phyloP scores from a whole-genome alignment of 164 flowering plant species.

The Pachysandra terminalis region DNA sequence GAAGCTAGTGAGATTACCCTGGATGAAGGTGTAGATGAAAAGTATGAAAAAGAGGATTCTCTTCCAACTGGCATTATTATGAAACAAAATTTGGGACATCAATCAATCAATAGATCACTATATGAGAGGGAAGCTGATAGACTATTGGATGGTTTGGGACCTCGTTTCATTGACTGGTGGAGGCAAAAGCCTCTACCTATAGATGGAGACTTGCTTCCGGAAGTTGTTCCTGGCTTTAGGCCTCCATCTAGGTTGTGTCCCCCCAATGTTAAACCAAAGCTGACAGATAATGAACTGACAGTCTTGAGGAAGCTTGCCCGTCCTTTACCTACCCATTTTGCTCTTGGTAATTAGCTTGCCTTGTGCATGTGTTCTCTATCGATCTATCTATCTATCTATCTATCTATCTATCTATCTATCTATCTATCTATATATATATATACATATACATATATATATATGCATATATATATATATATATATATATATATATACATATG shows the following conservation, averaged over 20 bases:
- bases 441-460: too few relatives aligned
- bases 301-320: conserved; percentile 81
- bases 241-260: conserved; percentile 73
- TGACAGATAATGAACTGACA: conserved; percentile 72
- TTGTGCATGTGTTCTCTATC: neutral
- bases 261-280: conserved; percentile 43
- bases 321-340: conserved; percentile 87
- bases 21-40: conserved; percentile 10
- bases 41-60: conserved; percentile 17
- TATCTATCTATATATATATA: too few relatives aligned
- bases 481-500: too few relatives aligned
- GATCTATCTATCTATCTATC: too few relatives aligned
- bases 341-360: conserved; percentile 55
- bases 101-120: conserved; percentile 39
- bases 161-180: conserved; percentile 98
- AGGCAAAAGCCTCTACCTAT: conserved; percentile 85
- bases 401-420: too few relatives aligned
- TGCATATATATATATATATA: too few relatives aligned
- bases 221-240: conserved; percentile 62
- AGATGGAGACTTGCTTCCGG: conserved; percentile 92
- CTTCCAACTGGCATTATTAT: conserved; percentile 8
- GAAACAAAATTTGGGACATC: conserved; percentile 11
- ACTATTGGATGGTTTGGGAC: conserved; percentile 91
- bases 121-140: conserved; percentile 89
- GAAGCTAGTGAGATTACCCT: neutral